Evolutionary conservation across 768 basidiomycete genomes (phyloP), one percentile per base, ranked within the genome.

Genomic region (Trametes coccinea): DNA sequence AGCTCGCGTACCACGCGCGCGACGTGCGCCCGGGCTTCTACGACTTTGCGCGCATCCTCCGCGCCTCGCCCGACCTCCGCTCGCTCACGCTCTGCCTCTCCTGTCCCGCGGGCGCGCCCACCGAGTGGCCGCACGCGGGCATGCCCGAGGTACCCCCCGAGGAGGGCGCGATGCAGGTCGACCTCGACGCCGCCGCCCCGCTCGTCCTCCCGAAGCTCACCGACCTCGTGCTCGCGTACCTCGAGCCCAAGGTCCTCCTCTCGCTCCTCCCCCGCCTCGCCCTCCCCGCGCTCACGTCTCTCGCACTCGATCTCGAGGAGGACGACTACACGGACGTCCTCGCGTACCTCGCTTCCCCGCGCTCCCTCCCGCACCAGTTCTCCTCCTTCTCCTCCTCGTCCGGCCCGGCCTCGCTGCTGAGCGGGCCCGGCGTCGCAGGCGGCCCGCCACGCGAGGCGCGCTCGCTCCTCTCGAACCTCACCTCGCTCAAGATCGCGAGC

Each of bases 21-120:
- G 83, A 88, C 67, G 86, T 86, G 13, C 82, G 88, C 11, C 90
- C 88, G 2, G 77, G 80, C 3, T 88, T 80, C 72, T 60, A 67
- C 9, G 77, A 80, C 13, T 86, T 91, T 64, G 67, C 72, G 30
- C 68, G 78, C 33, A 84, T 89, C 17, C 69, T 92, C 41, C 70
- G 73, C 9, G 66, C 72, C 27, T 86, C 85, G 3, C 82, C 88
- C 2, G 73, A 81, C 41, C 79, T 92, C 8, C 71, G 77, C 33
- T 77, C 70, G 2, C 79, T 92, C 57, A 77, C 77, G 2, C 75
- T 92, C 8, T 78, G 76, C 40, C 67, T 76, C 48, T 88, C 89
- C 9, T 87, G 89, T 0, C 88, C 90, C 11, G 69, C 73, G 2
- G 80, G 76, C 39, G 61, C 69, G 14, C 76, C 77, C 8, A 66